These are phyloP conservation scores for Craspedostauros australis DNA, from an alignment of 108 stramenopile species.

Conservation along the genomic window DNA sequence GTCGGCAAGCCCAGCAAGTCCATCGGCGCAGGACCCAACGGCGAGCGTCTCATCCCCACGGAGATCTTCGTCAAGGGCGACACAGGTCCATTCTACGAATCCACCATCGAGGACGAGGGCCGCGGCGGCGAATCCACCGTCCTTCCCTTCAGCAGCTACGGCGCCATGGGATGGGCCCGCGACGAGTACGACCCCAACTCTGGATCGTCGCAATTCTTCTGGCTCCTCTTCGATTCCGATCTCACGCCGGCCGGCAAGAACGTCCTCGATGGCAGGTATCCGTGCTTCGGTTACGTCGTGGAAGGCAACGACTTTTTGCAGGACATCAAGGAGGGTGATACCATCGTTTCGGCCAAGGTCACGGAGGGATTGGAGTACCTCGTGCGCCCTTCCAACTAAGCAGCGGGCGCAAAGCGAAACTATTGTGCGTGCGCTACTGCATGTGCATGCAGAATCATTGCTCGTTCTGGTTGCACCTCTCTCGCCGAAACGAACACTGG, in stretches of 20 bases:
- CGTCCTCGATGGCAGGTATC: constrained; percentile 91
- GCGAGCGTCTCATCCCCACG: constrained; percentile 86
- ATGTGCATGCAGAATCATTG: too few species aligned
- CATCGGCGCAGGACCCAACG: constrained; percentile 71
- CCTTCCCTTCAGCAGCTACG: constrained; percentile 88
- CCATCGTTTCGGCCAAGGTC: constrained; percentile 91
- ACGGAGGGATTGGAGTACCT: constrained; percentile 61
- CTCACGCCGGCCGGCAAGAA: constrained; percentile 98
- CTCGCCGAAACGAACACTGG: too few species aligned
- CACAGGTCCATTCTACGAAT: constrained; percentile 87
- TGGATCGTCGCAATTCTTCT: constrained; percentile 94
- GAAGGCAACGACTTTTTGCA: constrained; percentile 87
- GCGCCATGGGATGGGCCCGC: constrained; percentile 96
- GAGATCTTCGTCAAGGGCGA: constrained; percentile 89
- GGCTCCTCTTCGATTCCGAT: constrained; percentile 95
- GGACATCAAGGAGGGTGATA: constrained; percentile 90
- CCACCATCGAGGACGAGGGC: constrained; percentile 92
- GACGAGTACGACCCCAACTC: constrained; percentile 92
- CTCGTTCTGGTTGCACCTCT: too few species aligned
- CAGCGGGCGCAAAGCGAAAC: too few species aligned
- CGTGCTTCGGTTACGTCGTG: constrained; percentile 91
- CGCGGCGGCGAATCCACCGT: constrained; percentile 91
- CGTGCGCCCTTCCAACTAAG: too few species aligned
- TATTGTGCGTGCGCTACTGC: too few species aligned
- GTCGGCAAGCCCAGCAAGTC: constrained; percentile 73